A percentile compares a stretch with the other conserved stretches of the same genome.
These are phyloP conservation scores for Aspergillus avenaceus DNA, from an alignment of 495 filamentous ascomycete species.

Conservation along the genomic window DNA sequence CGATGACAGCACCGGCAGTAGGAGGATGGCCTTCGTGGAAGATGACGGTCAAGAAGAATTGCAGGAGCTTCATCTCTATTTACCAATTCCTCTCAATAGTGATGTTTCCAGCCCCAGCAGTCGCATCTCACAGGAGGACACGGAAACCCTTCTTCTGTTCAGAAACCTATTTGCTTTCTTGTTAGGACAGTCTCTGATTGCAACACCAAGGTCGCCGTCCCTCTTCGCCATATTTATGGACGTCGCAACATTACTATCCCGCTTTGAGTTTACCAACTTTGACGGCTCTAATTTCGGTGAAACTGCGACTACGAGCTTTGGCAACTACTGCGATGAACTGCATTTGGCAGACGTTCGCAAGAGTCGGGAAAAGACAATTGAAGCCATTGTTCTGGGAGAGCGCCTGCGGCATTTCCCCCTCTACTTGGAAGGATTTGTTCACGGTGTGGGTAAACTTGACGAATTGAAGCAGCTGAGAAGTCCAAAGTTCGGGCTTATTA, in stretches of 20 bases:
- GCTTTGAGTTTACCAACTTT: conserved; percentile 74
- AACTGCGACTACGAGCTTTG: conserved; percentile 69
- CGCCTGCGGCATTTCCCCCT: conserved; percentile 74
- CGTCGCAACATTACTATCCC: conserved; percentile 61
- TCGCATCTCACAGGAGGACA: conserved; percentile 49
- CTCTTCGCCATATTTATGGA: conserved; percentile 73
- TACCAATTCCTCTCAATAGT: conserved; percentile 56
- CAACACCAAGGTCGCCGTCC: conserved; percentile 60
- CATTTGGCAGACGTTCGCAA: conserved; percentile 72
- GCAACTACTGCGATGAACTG: conserved; percentile 71
- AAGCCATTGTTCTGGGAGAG: conserved; percentile 84
- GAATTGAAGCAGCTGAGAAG: conserved; percentile 63
- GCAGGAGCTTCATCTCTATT: conserved; percentile 64
- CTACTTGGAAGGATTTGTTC: conserved; percentile 87
- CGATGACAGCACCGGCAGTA: conserved; percentile 39
- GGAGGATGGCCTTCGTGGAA: conserved; percentile 35
- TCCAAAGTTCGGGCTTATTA: conserved; percentile 65
- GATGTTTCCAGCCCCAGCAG: conserved; percentile 39
- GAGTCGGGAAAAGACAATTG: conserved; percentile 86
- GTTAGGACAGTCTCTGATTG: conserved; percentile 73
- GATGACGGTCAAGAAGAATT: conserved; percentile 38
- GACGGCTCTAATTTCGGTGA: conserved; percentile 83
- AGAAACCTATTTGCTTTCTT: conserved; percentile 93
- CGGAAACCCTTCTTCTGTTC: conserved; percentile 67
- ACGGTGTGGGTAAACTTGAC: conserved; percentile 87